Conservation (phyloP, 495 filamentous ascomycete genomes). For the Bryoglossum gracile region DNA sequence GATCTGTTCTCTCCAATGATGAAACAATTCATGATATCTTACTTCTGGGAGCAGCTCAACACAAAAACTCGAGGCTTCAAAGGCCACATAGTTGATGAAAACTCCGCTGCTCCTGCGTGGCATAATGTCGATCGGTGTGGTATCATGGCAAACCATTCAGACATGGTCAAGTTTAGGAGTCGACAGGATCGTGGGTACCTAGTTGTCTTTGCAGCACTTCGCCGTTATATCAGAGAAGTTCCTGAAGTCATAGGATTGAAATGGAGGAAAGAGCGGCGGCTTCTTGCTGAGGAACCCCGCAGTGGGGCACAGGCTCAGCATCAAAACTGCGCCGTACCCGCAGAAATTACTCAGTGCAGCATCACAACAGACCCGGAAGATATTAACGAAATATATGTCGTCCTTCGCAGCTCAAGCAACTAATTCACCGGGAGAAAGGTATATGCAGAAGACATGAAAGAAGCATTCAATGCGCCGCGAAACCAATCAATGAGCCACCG, state of each 20-base stretch:
- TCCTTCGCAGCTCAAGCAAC: neutral
- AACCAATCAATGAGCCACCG: neutral
- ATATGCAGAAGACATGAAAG: neutral
- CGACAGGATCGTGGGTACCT: neutral
- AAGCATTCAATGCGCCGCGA: neutral
- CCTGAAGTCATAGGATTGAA: neutral
- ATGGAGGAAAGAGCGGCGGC: neutral
- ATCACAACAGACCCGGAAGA: neutral
- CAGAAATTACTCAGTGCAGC: neutral
- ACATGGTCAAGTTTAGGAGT: neutral
- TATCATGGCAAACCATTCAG: neutral
- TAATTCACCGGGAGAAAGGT: constrained; percentile 21
- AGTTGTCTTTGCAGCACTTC: neutral
- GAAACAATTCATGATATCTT: neutral
- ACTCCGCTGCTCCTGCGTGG: neutral
- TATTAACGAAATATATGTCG: neutral
- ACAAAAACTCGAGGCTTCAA: neutral
- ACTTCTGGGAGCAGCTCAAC: neutral
- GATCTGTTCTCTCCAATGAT: neutral
- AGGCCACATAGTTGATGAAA: neutral
- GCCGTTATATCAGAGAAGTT: neutral
- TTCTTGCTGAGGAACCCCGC: neutral
- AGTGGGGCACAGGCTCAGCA: neutral
- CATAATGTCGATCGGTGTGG: neutral
- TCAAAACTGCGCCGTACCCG: neutral